Evolutionary conservation across 768 basidiomycete genomes (phyloP).

Genomic region (Termitomyces heimii): DNA sequence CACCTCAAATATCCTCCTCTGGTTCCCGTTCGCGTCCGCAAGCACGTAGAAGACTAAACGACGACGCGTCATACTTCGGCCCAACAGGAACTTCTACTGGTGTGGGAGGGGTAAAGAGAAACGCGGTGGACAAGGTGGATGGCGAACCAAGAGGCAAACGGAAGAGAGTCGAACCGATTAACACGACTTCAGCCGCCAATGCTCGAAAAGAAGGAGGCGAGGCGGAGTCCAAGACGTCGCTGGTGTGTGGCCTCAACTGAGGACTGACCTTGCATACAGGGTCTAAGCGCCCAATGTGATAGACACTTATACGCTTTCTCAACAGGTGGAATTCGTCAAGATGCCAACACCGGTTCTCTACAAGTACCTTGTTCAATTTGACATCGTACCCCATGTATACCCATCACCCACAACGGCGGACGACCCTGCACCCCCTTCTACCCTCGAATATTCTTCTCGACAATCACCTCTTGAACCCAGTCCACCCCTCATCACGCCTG

Average conservation of each 20-base stretch:
- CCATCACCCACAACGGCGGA: slow-evolving; percentile 63
- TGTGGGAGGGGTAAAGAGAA: slow-evolving; percentile 48
- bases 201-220: slow-evolving; percentile 29
- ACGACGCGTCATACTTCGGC: slow-evolving; percentile 68
- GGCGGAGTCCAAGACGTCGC: slow-evolving; percentile 32
- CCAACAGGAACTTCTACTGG: slow-evolving; percentile 37
- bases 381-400: slow-evolving; percentile 63
- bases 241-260: slow-evolving; percentile 28
- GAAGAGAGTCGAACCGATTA: slow-evolving; percentile 53
- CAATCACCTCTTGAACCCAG: slow-evolving; percentile 45
- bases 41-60: slow-evolving; percentile 55
- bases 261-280: not conserved
- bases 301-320: not conserved
- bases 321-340: slow-evolving; percentile 70
- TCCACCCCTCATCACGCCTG: slow-evolving; percentile 49
- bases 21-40: slow-evolving; percentile 60
- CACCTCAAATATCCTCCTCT: slow-evolving; percentile 25
- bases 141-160: slow-evolving; percentile 73
- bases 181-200: slow-evolving; percentile 15
- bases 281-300: not conserved
- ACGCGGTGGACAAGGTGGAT: slow-evolving; percentile 60
- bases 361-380: slow-evolving; percentile 68
- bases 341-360: slow-evolving; percentile 62
- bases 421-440: slow-evolving; percentile 66
- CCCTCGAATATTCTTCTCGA: slow-evolving; percentile 45